phyloP scores from a whole-genome alignment of 2,329 filamentous ascomycete species.

The Colletotrichum salicis region DNA sequence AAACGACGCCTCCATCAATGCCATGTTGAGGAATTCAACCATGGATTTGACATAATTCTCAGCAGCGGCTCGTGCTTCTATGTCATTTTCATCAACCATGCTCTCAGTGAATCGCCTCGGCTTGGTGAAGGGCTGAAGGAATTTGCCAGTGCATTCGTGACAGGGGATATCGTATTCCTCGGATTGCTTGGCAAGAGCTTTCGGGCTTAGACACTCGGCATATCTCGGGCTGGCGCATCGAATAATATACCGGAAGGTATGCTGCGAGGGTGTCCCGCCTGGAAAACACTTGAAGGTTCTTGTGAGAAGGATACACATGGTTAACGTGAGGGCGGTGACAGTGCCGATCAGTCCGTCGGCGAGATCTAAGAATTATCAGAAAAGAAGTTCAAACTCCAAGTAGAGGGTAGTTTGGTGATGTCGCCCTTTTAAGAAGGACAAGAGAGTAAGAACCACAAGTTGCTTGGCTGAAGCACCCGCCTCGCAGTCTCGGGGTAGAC shows the following conservation, averaged over 20 bases:
- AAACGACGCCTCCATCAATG: neutral
- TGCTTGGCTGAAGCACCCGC: neutral
- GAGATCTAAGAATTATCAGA: neutral
- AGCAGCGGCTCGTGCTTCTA: slow-evolving; percentile 3
- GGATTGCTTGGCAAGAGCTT: neutral
- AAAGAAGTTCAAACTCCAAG: neutral
- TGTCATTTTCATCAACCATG: neutral
- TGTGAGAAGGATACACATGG: slow-evolving; percentile 26
- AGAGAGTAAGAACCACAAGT: neutral
- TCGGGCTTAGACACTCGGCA: slow-evolving; percentile 2
- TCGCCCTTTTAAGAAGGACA: neutral
- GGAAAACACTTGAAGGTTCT: slow-evolving; percentile 11
- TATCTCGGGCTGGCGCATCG: slow-evolving; percentile 32
- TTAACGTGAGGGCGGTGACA: neutral
- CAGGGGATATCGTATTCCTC: slow-evolving; percentile 12
- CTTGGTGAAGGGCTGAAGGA: neutral
- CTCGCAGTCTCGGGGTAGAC: neutral
- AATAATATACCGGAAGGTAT: slow-evolving; percentile 15
- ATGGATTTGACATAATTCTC: slow-evolving; percentile 3
- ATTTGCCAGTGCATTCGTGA: slow-evolving; percentile 17
- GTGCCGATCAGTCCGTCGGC: neutral
- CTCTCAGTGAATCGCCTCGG: neutral
- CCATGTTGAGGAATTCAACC: slow-evolving; percentile 9
- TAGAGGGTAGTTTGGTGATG: neutral
- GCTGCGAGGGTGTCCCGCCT: neutral